Conservation (phyloP, 2,329 filamentous ascomycete species). For the Ceratocystis papillata region DNA sequence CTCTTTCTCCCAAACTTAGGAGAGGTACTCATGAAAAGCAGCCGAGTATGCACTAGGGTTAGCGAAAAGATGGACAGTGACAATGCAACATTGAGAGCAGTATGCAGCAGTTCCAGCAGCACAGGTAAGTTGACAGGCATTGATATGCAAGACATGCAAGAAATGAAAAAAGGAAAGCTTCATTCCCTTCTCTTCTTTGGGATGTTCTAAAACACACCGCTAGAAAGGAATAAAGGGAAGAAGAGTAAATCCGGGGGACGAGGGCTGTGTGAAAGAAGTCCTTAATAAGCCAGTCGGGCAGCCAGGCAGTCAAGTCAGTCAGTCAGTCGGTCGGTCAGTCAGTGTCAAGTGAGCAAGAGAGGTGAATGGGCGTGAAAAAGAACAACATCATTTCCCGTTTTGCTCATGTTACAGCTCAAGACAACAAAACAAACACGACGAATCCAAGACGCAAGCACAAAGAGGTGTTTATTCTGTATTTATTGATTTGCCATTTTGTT, state of each 20-base stretch:
- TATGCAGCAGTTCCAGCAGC: neutral
- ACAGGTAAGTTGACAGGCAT: neutral
- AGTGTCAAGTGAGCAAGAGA: neutral
- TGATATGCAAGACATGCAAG: neutral
- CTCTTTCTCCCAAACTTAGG: neutral
- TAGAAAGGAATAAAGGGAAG: neutral
- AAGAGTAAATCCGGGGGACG: neutral
- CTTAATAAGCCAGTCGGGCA: no score
- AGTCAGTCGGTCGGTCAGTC: no score
- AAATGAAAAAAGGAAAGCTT: neutral
- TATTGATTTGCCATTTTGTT: neutral
- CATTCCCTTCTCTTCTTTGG: constrained; percentile 3
- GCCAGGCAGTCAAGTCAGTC: no score
- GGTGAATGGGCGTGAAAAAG: neutral
- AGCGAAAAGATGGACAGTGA: neutral
- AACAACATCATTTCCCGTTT: neutral
- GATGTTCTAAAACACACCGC: constrained; percentile 12
- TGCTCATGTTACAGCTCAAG: constrained; percentile 11
- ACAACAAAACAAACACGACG: neutral
- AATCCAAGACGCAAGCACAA: neutral
- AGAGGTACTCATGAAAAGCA: no score
- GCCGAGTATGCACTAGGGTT: no score
- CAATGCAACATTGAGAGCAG: neutral
- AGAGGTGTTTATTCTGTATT: neutral
- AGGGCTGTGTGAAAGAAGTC: no score